These are phyloP conservation scores for Scutellaria galericulata DNA, from an alignment of 257 asterid species.

Conservation along the genomic window DNA sequence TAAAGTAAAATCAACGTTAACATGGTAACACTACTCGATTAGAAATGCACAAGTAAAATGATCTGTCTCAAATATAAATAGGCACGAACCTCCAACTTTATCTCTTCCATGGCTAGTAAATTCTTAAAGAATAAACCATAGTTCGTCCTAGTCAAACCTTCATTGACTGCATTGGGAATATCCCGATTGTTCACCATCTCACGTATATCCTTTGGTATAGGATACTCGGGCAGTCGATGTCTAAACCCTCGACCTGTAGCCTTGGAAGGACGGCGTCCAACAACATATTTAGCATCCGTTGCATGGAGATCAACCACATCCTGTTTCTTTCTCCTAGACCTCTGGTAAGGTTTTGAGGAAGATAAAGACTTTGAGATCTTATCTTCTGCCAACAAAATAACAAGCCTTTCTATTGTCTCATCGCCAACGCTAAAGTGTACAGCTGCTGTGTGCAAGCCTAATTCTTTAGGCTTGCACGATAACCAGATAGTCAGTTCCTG, in stretches of 20 bases:
- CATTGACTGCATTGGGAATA: slow-evolving; percentile 61
- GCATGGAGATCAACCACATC: slow-evolving; percentile 46
- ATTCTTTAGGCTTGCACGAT: slow-evolving; percentile 90
- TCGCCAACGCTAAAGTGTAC: slow-evolving; percentile 75
- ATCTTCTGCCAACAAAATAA: slow-evolving; percentile 83
- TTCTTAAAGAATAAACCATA: slow-evolving; percentile 61
- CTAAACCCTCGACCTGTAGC: slow-evolving; percentile 39
- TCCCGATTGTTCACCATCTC: slow-evolving; percentile 52
- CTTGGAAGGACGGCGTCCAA: slow-evolving; percentile 70
- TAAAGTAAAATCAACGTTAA: slow-evolving; percentile 22
- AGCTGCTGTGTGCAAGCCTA: slow-evolving; percentile 78
- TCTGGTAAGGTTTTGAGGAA: slow-evolving; percentile 65
- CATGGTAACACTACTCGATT: slow-evolving; percentile 1
- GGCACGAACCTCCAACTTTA: slow-evolving; percentile 80
- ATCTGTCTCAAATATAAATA: neutral
- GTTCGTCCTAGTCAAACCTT: slow-evolving; percentile 56
- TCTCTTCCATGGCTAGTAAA: slow-evolving; percentile 84
- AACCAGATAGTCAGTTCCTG: slow-evolving; percentile 69
- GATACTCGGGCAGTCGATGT: slow-evolving; percentile 48
- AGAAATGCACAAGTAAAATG: neutral
- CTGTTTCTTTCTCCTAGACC: slow-evolving; percentile 59
- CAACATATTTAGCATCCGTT: slow-evolving; percentile 47
- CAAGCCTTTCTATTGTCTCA: slow-evolving; percentile 76
- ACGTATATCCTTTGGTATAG: slow-evolving; percentile 62
- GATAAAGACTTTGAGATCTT: slow-evolving; percentile 70